phyloP scores from a whole-genome alignment of 805 yeast genomes.

The Candida krabiensis region DNA sequence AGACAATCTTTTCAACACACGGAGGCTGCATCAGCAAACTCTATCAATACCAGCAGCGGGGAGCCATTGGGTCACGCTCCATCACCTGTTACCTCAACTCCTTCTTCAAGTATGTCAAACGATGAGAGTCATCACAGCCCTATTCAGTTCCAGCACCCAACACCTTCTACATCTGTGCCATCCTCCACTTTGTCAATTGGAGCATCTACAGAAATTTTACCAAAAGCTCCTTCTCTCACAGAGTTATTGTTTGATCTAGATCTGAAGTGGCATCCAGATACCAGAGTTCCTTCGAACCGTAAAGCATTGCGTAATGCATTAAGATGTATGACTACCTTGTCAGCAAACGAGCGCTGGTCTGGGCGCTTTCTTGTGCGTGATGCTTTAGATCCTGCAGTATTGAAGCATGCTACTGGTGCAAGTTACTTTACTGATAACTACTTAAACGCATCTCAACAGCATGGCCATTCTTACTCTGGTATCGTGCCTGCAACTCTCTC shows the following conservation, averaged over 20 bases:
- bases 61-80: constrained; percentile 1
- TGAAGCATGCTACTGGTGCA: constrained; percentile 2
- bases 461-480: constrained; percentile 4
- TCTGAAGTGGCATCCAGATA: constrained; percentile 9
- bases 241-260: constrained; percentile 4
- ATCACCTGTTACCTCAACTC: constrained; percentile 9
- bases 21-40: constrained; percentile 16
- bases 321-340: constrained; percentile 34
- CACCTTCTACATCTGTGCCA: constrained; percentile 5
- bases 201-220: not conserved
- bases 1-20: not conserved
- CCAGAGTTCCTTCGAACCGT: constrained; percentile 21
- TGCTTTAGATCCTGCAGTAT: constrained; percentile 9
- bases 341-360: constrained; percentile 36
- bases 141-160: constrained; percentile 1
- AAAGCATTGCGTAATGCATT: constrained; percentile 33
- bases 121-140: not conserved
- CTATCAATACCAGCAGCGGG: constrained; percentile 20
- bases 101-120: constrained; percentile 7
- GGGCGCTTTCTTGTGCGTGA: constrained; percentile 32
- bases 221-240: not conserved
- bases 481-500: not conserved
- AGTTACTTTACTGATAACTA: constrained; percentile 5
- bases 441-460: constrained; percentile 11
- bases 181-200: constrained; percentile 4